Conservation (phyloP, 2,329 filamentous ascomycete species). For the Fusarium duplospermum region DNA sequence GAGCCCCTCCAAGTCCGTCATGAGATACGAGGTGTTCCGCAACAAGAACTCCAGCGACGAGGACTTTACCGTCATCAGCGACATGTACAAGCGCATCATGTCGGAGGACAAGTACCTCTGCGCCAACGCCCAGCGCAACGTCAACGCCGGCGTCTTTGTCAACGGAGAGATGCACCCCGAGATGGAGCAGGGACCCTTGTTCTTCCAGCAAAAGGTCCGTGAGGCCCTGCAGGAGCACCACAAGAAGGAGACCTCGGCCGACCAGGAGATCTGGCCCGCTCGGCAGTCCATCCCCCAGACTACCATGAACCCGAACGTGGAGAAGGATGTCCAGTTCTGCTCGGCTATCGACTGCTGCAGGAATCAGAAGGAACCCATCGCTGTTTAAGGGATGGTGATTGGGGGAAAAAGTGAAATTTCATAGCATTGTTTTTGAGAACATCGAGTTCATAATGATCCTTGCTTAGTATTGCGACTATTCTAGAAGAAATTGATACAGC, state of each 20-base stretch:
- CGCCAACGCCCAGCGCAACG: constrained; percentile 68
- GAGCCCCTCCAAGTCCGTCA: constrained; percentile 61
- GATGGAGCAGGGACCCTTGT: constrained; percentile 69
- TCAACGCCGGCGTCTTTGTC: constrained; percentile 70
- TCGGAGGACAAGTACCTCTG: constrained; percentile 73
- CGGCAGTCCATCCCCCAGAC: constrained; percentile 49
- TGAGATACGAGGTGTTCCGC: constrained; percentile 73
- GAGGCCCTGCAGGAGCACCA: constrained; percentile 61
- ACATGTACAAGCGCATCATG: constrained; percentile 73
- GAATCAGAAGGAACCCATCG: constrained; percentile 39
- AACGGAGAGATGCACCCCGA: constrained; percentile 72
- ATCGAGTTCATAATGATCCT: neutral
- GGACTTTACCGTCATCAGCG: constrained; percentile 66
- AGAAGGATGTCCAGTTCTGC: constrained; percentile 49
- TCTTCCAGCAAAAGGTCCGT: constrained; percentile 65
- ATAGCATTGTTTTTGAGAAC: constrained; percentile 32
- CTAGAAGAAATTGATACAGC: constrained; percentile 2
- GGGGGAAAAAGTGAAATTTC: constrained; percentile 24
- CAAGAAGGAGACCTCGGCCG: constrained; percentile 57
- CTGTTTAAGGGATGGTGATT: constrained; percentile 18
- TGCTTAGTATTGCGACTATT: neutral
- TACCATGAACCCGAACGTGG: constrained; percentile 33
- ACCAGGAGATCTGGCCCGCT: constrained; percentile 65
- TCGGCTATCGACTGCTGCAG: constrained; percentile 50
- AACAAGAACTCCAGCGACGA: constrained; percentile 70